Evolutionary conservation across 1,284 basidiomycete species (phyloP), one percentile per base, ranked within the genome.

Genomic region (Calocybe gambosa): DNA sequence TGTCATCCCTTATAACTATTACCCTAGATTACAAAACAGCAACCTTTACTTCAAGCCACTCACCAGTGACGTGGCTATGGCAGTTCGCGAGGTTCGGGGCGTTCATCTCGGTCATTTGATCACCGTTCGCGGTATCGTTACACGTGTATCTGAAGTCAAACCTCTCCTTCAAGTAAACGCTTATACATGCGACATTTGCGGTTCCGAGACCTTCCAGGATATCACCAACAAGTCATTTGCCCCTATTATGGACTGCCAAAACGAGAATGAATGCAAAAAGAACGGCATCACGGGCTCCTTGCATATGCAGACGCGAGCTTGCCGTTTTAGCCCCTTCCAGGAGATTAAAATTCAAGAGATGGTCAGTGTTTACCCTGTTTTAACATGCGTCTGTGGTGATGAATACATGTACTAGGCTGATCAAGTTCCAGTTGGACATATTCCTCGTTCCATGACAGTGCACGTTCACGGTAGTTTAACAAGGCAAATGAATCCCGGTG

Each of bases 331-430:
- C 58, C 93, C 95, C 0, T 99, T 99, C 76, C 96, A 99, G 63
- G 96, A 99, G 66, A 83, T 97, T 55, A 96, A 96, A 69, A 92
- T 99, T 40, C 96, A 99, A 65, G 96, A 99, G 68, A 96, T 99
- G 95, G 91, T 89, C 50, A 46, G 75, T 62, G 20, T 5, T 16
- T 2, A 29, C 10, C 12, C 39, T 42, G 19, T 33, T 15, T 10
- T 21, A 23, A 43, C 46, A 57, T 45, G 21, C 7, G 58, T 51
- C 53, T 41, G 45, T 42, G 45, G 36, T 15, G 21, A 9, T 40
- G 46, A 34, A 34, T 34, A 13, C 13, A 16, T 6, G 19, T 47
- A 46, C 7, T 55, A 93, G 90, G 90, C 96, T 19, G 96, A 99
- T 62, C 96, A 99, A 83, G 96, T 99, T 0, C 96, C 96, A 18